These are phyloP conservation scores for Coemansia sp. DNA, from an alignment of 192 early-diverging fungal species.

Conservation along the genomic window DNA sequence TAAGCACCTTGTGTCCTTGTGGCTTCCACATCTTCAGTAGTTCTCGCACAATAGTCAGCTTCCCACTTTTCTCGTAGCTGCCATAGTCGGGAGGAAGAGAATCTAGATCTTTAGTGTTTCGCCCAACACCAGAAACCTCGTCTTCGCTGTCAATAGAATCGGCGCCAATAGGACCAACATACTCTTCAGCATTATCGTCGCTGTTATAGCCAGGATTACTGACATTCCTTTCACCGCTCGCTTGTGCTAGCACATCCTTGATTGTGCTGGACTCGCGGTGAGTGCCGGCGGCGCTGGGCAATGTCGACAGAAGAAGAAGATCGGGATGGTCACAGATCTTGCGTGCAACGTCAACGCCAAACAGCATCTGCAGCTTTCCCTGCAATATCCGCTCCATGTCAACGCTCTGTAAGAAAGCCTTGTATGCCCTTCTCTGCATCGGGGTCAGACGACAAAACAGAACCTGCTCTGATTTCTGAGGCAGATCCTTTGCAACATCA, in stretches of 20 bases:
- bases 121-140: background rate
- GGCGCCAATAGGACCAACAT: background rate
- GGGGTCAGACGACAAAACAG: conserved; percentile 86
- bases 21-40: conserved; percentile 85
- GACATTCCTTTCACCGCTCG: background rate
- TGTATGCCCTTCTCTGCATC: conserved; percentile 71
- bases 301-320: conserved; percentile 45
- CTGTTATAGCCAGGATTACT: background rate
- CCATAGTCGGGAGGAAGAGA: conserved; percentile 44
- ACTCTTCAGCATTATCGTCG: background rate
- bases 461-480: conserved; percentile 89
- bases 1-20: conserved; percentile 79
- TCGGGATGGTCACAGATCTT: conserved; percentile 99
- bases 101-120: background rate
- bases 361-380: conserved; percentile 79
- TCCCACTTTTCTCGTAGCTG: conserved; percentile 65
- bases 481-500: conserved; percentile 88
- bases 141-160: conserved; percentile 18
- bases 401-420: conserved; percentile 67
- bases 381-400: conserved; percentile 77
- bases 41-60: conserved; percentile 84
- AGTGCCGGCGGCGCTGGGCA: conserved; percentile 19
- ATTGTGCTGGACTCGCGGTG: conserved; percentile 24
- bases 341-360: conserved; percentile 86
- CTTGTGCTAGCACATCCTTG: conserved; percentile 1